Conservation (phyloP, 1,139 yeast genomes). For the Nadsonia starkeyi-henricii region DNA sequence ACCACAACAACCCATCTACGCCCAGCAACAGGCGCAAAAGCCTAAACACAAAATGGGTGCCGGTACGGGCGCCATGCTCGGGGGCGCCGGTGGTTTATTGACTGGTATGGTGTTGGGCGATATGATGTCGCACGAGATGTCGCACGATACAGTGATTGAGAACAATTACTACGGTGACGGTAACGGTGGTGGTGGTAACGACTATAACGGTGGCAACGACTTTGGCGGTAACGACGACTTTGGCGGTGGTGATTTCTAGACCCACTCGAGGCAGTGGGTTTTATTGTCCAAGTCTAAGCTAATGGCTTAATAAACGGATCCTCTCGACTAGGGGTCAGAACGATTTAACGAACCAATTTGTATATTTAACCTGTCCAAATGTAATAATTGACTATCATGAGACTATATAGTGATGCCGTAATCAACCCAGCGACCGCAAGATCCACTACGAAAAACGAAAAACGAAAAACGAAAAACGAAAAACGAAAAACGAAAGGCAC, state of each 20-base stretch:
- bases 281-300: too few relatives aligned
- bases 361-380: too few relatives aligned
- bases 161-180: constrained; percentile 19
- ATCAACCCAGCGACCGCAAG: too few relatives aligned
- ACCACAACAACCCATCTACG: constrained; percentile 19
- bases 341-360: too few relatives aligned
- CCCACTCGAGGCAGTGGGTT: too few relatives aligned
- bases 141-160: constrained; percentile 15
- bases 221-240: constrained; percentile 12
- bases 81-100: constrained; percentile 68
- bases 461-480: too few relatives aligned
- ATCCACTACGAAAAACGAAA: too few relatives aligned
- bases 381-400: too few relatives aligned
- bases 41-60: constrained; percentile 23
- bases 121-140: constrained; percentile 18
- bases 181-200: constrained; percentile 11
- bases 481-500: too few relatives aligned
- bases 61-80: constrained; percentile 43
- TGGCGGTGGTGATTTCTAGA: constrained; percentile 5
- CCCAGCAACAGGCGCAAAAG: constrained; percentile 19
- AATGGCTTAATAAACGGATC: too few relatives aligned
- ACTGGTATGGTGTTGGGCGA: constrained; percentile 56
- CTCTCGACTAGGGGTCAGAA: too few relatives aligned
- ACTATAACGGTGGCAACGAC: constrained; percentile 17
- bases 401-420: too few relatives aligned